phyloP scores from a whole-genome alignment of 805 yeast genomes.

The Kluyveromyces wickerhamii region DNA sequence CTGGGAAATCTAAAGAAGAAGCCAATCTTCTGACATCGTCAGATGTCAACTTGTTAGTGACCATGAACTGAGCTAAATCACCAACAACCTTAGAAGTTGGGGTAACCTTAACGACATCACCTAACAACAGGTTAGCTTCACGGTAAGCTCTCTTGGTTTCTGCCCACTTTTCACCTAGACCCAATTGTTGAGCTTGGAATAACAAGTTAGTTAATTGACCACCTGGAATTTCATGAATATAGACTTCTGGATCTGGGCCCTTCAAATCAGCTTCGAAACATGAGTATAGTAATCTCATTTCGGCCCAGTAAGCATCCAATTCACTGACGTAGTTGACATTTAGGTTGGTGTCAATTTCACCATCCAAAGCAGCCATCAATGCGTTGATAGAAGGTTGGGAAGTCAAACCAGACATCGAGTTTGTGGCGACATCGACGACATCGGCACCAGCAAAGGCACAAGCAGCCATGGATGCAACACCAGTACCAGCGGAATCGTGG shows the following conservation, averaged over 20 bases:
- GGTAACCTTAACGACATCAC: constrained; percentile 96
- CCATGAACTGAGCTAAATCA: constrained; percentile 99
- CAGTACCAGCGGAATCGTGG: constrained; percentile 99
- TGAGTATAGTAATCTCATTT: constrained; percentile 92
- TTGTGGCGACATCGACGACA: constrained; percentile 94
- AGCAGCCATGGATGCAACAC: constrained; percentile 93
- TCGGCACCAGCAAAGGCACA: constrained; percentile 96
- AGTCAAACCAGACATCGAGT: constrained; percentile 97
- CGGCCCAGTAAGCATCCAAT: constrained; percentile 95
- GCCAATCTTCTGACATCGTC: constrained; percentile 88
- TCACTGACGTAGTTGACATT: constrained; percentile 62
- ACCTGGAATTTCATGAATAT: constrained; percentile 98
- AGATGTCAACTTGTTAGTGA: constrained; percentile 77
- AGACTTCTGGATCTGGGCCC: constrained; percentile 99
- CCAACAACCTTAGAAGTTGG: constrained; percentile 99
- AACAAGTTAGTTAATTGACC: constrained; percentile 96
- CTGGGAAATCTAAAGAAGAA: constrained; percentile 92
- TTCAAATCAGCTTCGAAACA: constrained; percentile 97
- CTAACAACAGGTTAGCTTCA: constrained; percentile 82
- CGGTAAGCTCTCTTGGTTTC: constrained; percentile 93
- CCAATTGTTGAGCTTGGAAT: constrained; percentile 99
- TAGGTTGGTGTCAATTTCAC: constrained; percentile 70
- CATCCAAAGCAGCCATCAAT: constrained; percentile 83
- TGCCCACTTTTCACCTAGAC: constrained; percentile 93
- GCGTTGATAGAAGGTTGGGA: constrained; percentile 97